Evolutionary conservation across 768 basidiomycete genomes (phyloP), one percentile per base, ranked within the genome.

Genomic region (Leucocoprinus birnbaumii): DNA sequence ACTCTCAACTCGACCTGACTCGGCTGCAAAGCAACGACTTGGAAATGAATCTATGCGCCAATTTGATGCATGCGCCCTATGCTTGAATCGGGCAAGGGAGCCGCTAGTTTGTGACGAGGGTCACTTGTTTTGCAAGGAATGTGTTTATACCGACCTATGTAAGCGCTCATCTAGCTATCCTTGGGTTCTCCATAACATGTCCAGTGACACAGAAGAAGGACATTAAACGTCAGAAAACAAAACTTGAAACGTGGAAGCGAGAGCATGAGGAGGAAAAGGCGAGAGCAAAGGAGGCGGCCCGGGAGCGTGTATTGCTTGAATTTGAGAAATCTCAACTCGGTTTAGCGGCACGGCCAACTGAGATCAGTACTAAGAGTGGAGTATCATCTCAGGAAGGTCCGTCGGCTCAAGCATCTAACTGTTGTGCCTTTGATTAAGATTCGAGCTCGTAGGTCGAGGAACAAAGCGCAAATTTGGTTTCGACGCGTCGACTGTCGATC

Each of bases 51-150:
- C 89, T 10, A 92, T 95, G 89, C 85, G 93, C 37, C 82, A 82
- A 49, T 94, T 97, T 67, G 92, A 97, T 68, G 86, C 92, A 1
- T 98, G 97, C 66, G 80, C 89, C 4, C 80, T 97, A 13, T 99
- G 96, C 68, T 74, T 97, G 34, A 85, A 91, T 51, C 79, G 80
- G 40, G 94, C 91, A 4, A 75, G 90, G 46, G 88, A 94, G 49
- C 93, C 96, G 0, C 75, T 95, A 31, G 82, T 87, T 10, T 98
- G 97, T 63, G 68, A 75, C 25, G 81, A 90, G 48, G 97, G 97
- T 0, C 97, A 98, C 70, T 61, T 98, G 21, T 98, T 94, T 68
- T 99, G 97, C 79, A 92, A 89, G 66, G 96, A 98, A 72, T 98
- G 97, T 63, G 87, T 88, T 22, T 84, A 94, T 57, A 83, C 87